Percentiles rank a stretch among this genome's conserved stretches.
phyloP scores from a whole-genome alignment of 2,329 filamentous ascomycete genomes.

The Sclerotinia nivalis region DNA sequence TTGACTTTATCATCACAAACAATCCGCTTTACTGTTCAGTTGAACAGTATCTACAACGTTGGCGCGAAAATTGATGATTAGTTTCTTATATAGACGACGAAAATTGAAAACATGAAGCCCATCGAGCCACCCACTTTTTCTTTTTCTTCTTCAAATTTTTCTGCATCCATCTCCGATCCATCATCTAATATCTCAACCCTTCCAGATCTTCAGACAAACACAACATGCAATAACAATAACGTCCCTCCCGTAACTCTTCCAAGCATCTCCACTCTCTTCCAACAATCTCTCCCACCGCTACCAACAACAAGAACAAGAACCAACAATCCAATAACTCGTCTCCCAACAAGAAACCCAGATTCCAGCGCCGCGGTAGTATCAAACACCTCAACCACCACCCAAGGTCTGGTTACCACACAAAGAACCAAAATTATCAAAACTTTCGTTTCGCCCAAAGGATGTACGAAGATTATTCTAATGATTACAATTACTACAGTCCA shows the following conservation, averaged over 20 bases:
- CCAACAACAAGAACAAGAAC: not conserved
- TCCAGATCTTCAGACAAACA: not conserved
- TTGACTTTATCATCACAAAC: not conserved
- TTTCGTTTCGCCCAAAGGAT: not conserved
- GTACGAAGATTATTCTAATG: not conserved
- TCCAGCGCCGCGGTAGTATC: not conserved
- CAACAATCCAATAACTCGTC: not conserved
- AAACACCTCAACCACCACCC: not conserved
- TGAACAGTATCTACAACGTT: slow-evolving; percentile 1
- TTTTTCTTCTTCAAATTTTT: not conserved
- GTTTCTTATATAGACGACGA: slow-evolving; percentile 2
- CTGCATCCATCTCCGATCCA: not conserved
- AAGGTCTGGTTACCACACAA: not conserved
- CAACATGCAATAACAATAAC: not conserved
- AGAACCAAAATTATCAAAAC: slow-evolving; percentile 6
- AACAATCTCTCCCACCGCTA: not conserved
- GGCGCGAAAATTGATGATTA: slow-evolving; percentile 1
- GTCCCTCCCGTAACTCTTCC: not conserved
- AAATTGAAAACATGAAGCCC: slow-evolving; percentile 7
- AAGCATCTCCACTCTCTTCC: not conserved
- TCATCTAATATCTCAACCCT: not conserved
- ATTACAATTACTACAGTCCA: not conserved
- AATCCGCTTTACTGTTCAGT: not conserved
- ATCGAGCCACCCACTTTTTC: not conserved
- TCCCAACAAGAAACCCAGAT: not conserved